Conservation (phyloP, 2,329 filamentous ascomycete genomes). For the Arthrobotrys conoides region DNA sequence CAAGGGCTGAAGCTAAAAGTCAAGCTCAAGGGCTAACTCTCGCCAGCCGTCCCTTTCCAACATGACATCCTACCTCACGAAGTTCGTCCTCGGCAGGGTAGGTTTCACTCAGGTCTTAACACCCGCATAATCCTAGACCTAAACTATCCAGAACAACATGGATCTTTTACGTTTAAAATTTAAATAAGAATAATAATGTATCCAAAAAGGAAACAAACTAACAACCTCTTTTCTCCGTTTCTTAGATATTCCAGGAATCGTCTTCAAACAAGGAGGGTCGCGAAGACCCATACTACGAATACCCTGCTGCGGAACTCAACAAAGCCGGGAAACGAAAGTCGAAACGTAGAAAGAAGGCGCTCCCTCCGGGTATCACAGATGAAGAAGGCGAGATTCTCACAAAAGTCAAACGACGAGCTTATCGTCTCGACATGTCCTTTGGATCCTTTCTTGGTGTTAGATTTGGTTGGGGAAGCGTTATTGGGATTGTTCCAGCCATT, state of each 20-base stretch:
- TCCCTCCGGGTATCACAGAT: slow-evolving; percentile 84
- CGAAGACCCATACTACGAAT: slow-evolving; percentile 92
- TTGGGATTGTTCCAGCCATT: slow-evolving; percentile 83
- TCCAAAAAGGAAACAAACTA: not conserved
- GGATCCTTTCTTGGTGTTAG: slow-evolving; percentile 85
- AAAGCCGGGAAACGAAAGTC: slow-evolving; percentile 72
- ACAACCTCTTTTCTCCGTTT: slow-evolving; percentile 13
- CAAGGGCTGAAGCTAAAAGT: slow-evolving; percentile 6
- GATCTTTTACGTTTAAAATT: too few relatives aligned
- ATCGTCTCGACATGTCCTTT: slow-evolving; percentile 85
- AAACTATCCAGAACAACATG: too few relatives aligned
- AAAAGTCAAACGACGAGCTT: slow-evolving; percentile 86
- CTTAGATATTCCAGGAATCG: slow-evolving; percentile 74
- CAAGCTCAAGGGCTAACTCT: too few relatives aligned
- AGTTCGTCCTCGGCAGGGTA: slow-evolving; percentile 68
- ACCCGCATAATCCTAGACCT: too few relatives aligned
- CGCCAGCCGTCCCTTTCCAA: slow-evolving; percentile 60
- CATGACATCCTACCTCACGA: slow-evolving; percentile 73
- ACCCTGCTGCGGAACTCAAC: slow-evolving; percentile 71
- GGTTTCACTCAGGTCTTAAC: not conserved
- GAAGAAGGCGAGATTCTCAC: slow-evolving; percentile 87
- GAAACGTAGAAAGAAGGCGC: slow-evolving; percentile 87
- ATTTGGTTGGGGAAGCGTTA: slow-evolving; percentile 90
- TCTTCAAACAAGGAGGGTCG: slow-evolving; percentile 74
- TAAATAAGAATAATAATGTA: too few relatives aligned